phyloP scores from a whole-genome alignment of 805 yeast genomes.

The Kluyveromyces dobzhanskii region DNA sequence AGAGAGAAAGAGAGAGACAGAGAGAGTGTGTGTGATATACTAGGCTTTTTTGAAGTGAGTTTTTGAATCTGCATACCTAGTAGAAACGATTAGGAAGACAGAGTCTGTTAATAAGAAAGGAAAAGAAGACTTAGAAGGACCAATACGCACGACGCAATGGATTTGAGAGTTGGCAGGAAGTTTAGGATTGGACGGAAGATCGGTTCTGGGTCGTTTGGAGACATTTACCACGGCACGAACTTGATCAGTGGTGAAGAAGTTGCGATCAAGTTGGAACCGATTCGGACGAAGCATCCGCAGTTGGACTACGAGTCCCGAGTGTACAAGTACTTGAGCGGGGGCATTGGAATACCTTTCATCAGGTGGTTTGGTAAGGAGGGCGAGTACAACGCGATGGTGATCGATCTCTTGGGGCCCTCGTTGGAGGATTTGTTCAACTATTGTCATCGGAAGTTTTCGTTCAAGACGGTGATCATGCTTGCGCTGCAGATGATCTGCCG shows the following conservation, averaged over 20 bases:
- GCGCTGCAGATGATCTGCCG: constrained; percentile 95
- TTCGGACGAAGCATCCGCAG: constrained; percentile 92
- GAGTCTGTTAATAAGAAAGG: too few relatives aligned
- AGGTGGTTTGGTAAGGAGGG: constrained; percentile 97
- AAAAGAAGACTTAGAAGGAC: too few relatives aligned
- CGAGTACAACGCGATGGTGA: constrained; percentile 94
- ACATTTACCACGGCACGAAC: constrained; percentile 87
- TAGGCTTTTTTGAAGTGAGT: too few relatives aligned
- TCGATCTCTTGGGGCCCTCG: constrained; percentile 91
- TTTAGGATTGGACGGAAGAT: constrained; percentile 90
- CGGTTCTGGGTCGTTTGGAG: constrained; percentile 97
- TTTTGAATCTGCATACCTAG: too few relatives aligned
- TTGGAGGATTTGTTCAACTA: constrained; percentile 93
- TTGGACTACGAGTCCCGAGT: constrained; percentile 95
- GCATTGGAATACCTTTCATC: constrained; percentile 94
- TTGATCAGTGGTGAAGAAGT: constrained; percentile 95
- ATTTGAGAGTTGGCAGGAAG: constrained; percentile 87
- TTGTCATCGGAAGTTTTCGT: constrained; percentile 87
- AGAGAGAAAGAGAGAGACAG: too few relatives aligned
- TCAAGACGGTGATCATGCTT: constrained; percentile 82
- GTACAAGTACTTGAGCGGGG: constrained; percentile 88
- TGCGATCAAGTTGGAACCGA: constrained; percentile 88
- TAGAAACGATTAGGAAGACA: too few relatives aligned
- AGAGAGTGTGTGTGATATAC: too few relatives aligned
- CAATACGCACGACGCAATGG: too few relatives aligned